phyloP scores from a whole-genome alignment of 2,329 filamentous ascomycete species.

The Orbilia oligospora region DNA sequence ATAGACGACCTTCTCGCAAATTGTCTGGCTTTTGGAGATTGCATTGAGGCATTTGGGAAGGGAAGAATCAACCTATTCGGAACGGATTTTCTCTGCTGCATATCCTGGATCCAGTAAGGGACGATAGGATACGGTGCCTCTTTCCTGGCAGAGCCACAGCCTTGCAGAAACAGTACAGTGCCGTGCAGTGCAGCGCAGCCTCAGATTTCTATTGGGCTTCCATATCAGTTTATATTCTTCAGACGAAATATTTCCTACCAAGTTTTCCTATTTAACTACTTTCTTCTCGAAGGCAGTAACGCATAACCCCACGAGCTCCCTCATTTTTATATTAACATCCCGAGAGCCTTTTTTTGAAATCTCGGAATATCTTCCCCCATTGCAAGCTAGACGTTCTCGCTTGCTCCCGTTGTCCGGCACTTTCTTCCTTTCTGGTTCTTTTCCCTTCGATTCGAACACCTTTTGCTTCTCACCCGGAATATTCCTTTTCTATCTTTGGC shows the following conservation, averaged over 20 bases:
- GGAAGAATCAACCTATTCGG: constrained; percentile 55
- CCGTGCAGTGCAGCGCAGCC: constrained; percentile 10
- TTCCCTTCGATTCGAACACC: constrained; percentile 32
- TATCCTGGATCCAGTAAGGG: constrained; percentile 48
- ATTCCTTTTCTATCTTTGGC: constrained; percentile 46
- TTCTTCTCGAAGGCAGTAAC: constrained; percentile 55
- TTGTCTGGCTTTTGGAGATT: constrained; percentile 58
- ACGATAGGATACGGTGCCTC: constrained; percentile 29
- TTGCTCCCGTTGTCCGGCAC: constrained; percentile 58
- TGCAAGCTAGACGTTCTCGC: constrained; percentile 53
- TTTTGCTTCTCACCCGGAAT: constrained; percentile 27
- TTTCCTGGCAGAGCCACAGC: constrained; percentile 35
- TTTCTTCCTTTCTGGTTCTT: constrained; percentile 18
- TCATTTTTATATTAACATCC: constrained; percentile 40
- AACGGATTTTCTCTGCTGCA: constrained; percentile 57
- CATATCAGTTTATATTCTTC: constrained; percentile 47
- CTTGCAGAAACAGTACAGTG: constrained; percentile 13
- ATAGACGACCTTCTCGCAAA: constrained; percentile 57
- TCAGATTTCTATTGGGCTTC: constrained; percentile 13
- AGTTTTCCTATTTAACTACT: constrained; percentile 37
- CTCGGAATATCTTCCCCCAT: constrained; percentile 58
- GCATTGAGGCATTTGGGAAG: constrained; percentile 60
- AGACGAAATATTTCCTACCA: constrained; percentile 34
- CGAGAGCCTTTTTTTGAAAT: constrained; percentile 36
- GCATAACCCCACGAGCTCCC: constrained; percentile 48